Evolutionary conservation across 306 rosid genomes (phyloP).

Genomic region (Malus sylvestris): DNA sequence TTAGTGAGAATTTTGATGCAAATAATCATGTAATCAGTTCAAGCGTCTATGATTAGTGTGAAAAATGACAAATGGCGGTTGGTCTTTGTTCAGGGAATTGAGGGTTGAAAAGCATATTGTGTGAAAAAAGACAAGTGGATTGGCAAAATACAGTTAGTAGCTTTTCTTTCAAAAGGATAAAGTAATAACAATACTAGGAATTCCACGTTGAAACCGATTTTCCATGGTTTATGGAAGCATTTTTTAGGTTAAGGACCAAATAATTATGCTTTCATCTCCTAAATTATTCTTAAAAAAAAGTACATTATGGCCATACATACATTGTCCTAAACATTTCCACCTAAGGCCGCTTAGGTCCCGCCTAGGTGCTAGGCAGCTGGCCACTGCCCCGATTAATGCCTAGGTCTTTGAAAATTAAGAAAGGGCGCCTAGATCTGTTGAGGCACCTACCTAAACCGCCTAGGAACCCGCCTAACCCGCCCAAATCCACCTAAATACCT

Average conservation of each 20-base stretch:
- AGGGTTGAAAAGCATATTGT: not conserved
- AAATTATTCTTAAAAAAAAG: not conserved
- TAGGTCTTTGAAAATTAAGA: too few species aligned
- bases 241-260: not conserved
- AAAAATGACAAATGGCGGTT: not conserved
- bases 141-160: not conserved
- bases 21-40: not conserved
- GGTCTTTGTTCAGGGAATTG: not conserved
- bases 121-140: not conserved
- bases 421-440: too few species aligned
- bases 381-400: accelerated
- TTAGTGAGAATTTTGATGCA: not conserved
- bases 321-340: too few species aligned
- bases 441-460: too few species aligned
- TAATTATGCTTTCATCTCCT: not conserved
- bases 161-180: not conserved
- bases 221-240: not conserved
- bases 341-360: too few species aligned
- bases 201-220: not conserved
- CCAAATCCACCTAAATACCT: too few species aligned
- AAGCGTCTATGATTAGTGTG: not conserved
- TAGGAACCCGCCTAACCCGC: too few species aligned
- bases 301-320: not conserved
- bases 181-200: not conserved
- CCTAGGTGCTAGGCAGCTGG: accelerated